These are phyloP conservation scores for Hortaea sp. DNA, from an alignment of 2,329 filamentous ascomycete species.

Conservation along the genomic window DNA sequence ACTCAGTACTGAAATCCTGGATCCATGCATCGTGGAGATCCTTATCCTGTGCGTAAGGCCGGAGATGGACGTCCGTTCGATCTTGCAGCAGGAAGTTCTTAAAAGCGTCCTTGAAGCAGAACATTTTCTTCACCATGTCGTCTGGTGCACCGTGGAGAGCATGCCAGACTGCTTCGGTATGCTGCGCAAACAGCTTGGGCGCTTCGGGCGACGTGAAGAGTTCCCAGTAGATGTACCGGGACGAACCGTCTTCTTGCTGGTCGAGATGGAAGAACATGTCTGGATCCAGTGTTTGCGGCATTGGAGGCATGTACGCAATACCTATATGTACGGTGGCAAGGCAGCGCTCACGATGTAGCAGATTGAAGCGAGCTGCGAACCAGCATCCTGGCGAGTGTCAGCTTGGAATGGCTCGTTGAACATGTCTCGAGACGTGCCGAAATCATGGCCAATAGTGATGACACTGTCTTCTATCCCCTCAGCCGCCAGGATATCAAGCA, in stretches of 20 bases:
- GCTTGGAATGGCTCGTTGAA: too few relatives aligned
- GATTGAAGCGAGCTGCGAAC: background rate
- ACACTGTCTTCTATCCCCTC: conserved; percentile 20
- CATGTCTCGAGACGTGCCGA: background rate
- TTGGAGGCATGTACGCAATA: conserved; percentile 3
- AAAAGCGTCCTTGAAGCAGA: conserved; percentile 29
- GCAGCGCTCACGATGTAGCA: conserved; percentile 1
- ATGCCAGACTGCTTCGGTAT: conserved; percentile 13
- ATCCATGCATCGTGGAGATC: conserved; percentile 27
- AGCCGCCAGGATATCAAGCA: conserved; percentile 31
- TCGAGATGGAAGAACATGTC: background rate
- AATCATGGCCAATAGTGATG: conserved; percentile 15
- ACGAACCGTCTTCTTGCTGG: conserved; percentile 26
- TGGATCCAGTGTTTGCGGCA: background rate
- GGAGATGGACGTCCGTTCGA: conserved; percentile 19
- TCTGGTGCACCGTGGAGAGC: conserved; percentile 14
- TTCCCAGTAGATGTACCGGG: conserved; percentile 36
- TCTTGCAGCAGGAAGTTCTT: conserved; percentile 14
- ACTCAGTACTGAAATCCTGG: conserved; percentile 15
- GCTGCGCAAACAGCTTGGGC: conserved; percentile 12
- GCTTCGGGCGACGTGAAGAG: conserved; percentile 29
- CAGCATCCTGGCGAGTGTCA: background rate
- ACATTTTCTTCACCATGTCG: conserved; percentile 24
- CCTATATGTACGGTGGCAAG: conserved; percentile 3
- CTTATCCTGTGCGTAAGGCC: conserved; percentile 25